These are phyloP conservation scores for Coccomyxa sp. DNA, from an alignment of 139 green algal species.

Conservation along the genomic window DNA sequence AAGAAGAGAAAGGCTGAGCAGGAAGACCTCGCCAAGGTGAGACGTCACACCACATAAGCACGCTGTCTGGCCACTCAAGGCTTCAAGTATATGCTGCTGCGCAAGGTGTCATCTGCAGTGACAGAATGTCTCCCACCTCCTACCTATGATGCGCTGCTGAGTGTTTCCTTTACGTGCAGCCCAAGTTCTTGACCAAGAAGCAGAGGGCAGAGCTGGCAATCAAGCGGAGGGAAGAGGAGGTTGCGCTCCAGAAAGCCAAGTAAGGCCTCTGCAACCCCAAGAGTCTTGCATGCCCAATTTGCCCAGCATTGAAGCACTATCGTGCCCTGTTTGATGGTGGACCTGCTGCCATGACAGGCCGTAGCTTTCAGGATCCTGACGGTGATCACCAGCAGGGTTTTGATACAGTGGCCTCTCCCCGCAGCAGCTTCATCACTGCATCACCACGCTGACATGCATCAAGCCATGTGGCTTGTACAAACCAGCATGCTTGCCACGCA, in stretches of 20 bases:
- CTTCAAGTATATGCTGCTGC: not conserved
- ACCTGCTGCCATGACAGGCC: not conserved
- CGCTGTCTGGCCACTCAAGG: not conserved
- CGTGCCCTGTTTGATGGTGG: too few species aligned
- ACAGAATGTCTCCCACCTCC: not conserved
- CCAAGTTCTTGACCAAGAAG: slow-evolving; percentile 87
- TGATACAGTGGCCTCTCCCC: not conserved
- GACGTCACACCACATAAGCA: not conserved
- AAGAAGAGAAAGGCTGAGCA: slow-evolving; percentile 74
- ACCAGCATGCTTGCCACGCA: not conserved
- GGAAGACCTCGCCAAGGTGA: slow-evolving; percentile 68
- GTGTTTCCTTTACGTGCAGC: slow-evolving; percentile 33
- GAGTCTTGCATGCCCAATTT: not conserved
- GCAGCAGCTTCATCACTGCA: not conserved
- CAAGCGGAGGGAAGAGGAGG: slow-evolving; percentile 53
- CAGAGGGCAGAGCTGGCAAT: slow-evolving; percentile 78
- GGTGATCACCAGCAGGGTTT: slow-evolving; percentile 2
- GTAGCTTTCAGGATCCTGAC: not conserved
- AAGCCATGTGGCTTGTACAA: not conserved
- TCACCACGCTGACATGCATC: not conserved
- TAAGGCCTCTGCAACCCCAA: not conserved
- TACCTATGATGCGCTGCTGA: not conserved
- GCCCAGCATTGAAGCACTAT: not conserved
- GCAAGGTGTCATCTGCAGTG: not conserved
- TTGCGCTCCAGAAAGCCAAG: slow-evolving; percentile 19